Evolutionary conservation across 371 early-diverging fungal species (phyloP).

Genomic region (Blakeslea trispora): DNA sequence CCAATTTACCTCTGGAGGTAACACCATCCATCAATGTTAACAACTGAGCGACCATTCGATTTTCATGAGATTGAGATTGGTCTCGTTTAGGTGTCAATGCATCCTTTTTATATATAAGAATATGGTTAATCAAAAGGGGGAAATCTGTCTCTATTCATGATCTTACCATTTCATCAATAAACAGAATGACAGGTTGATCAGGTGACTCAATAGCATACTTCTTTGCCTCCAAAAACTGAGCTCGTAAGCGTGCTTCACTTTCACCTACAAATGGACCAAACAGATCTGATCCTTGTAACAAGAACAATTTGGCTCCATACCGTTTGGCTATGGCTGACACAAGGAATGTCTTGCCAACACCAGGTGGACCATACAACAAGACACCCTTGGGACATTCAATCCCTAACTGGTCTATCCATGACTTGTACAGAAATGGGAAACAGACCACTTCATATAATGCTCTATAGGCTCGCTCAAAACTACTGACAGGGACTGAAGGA

Average conservation of each 20-base stretch:
- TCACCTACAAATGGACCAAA: slow-evolving; percentile 93
- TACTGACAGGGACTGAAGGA: slow-evolving; percentile 41
- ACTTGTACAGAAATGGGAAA: slow-evolving; percentile 75
- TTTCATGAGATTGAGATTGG: slow-evolving; percentile 76
- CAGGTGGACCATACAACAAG: slow-evolving; percentile 92
- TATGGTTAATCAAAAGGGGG: neutral
- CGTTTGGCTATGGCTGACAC: slow-evolving; percentile 68
- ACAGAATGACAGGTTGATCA: slow-evolving; percentile 78
- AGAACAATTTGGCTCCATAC: slow-evolving; percentile 64
- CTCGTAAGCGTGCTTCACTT: slow-evolving; percentile 87
- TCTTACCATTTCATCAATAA: slow-evolving; percentile 97
- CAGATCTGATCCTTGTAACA: slow-evolving; percentile 89
- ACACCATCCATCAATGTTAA: slow-evolving; percentile 98
- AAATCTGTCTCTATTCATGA: no score
- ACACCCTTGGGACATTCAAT: slow-evolving; percentile 90
- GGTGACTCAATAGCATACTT: slow-evolving; percentile 34
- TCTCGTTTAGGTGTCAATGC: slow-evolving; percentile 90
- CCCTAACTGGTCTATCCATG: slow-evolving; percentile 61
- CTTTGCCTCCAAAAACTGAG: slow-evolving; percentile 83
- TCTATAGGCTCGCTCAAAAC: slow-evolving; percentile 54
- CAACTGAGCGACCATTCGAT: slow-evolving; percentile 95
- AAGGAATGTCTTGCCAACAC: slow-evolving; percentile 93
- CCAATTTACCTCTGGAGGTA: slow-evolving; percentile 62
- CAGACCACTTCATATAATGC: slow-evolving; percentile 75
- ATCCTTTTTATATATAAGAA: slow-evolving; percentile 75